These are phyloP conservation scores for Yamadazyma kitorensis DNA, from an alignment of 805 yeast species.

Conservation along the genomic window DNA sequence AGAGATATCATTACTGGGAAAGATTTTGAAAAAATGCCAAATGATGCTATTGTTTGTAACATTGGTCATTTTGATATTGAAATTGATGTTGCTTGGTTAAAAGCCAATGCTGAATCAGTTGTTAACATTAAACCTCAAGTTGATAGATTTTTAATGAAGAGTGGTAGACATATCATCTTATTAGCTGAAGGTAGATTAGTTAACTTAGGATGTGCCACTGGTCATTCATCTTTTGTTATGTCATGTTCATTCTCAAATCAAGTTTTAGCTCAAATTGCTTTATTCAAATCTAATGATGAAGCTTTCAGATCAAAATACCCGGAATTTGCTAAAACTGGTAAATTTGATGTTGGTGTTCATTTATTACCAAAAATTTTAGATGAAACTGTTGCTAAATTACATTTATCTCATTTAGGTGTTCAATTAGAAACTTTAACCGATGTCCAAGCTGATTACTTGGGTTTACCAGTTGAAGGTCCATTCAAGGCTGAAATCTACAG, in stretches of 20 bases:
- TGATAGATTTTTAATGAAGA: constrained; percentile 88
- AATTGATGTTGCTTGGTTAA: constrained; percentile 98
- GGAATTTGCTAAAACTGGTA: constrained; percentile 91
- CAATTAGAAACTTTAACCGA: constrained; percentile 71
- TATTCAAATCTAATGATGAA: constrained; percentile 83
- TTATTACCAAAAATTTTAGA: constrained; percentile 96
- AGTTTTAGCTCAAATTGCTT: constrained; percentile 97
- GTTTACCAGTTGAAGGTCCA: constrained; percentile 91
- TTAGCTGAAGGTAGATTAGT: constrained; percentile 99
- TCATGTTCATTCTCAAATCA: constrained; percentile 99
- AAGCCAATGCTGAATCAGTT: constrained; percentile 87
- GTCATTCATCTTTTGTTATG: constrained; percentile 99
- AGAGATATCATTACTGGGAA: constrained; percentile 92
- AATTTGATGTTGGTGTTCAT: constrained; percentile 90
- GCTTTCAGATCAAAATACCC: constrained; percentile 76
- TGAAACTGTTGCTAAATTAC: constrained; percentile 97
- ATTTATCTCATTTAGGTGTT: constrained; percentile 92
- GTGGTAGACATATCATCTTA: constrained; percentile 91
- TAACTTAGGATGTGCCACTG: constrained; percentile 99
- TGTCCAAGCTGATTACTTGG: constrained; percentile 92
- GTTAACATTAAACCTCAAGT: constrained; percentile 99
- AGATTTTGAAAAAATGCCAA: constrained; percentile 92
- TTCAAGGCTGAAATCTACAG: constrained; percentile 98
- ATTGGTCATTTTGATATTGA: constrained; percentile 99
- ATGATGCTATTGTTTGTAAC: constrained; percentile 99